A percentile compares a stretch with the other conserved stretches of the same genome.
Evolutionary conservation across 257 asterid genomes (phyloP).

Genomic region (Lycium barbarum): DNA sequence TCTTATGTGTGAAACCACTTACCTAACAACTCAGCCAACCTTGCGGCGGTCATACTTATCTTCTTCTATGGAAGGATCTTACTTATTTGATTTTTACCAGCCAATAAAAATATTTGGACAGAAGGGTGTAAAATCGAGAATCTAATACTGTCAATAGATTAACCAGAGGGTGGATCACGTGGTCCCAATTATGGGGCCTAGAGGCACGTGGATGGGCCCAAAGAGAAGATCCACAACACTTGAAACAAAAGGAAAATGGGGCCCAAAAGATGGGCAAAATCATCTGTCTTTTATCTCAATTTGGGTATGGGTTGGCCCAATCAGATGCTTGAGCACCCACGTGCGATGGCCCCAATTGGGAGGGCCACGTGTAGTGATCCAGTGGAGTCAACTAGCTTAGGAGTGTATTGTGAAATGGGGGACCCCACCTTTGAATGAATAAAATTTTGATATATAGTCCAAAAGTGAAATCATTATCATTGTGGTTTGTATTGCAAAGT

Average conservation of each 20-base stretch:
- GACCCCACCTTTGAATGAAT: not conserved
- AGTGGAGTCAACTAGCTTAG: not conserved
- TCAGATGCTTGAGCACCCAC: not conserved
- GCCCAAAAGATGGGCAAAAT: slow-evolving; percentile 25
- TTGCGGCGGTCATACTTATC: too few relatives aligned
- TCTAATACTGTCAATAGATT: not conserved
- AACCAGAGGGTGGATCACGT: not conserved
- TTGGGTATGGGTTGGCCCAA: slow-evolving; percentile 25
- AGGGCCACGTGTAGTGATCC: not conserved
- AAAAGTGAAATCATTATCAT: too few relatives aligned
- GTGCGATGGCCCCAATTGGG: not conserved
- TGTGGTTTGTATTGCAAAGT: too few relatives aligned
- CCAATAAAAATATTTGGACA: not conserved
- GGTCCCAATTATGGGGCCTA: not conserved
- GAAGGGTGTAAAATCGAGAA: not conserved
- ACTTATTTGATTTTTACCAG: too few relatives aligned
- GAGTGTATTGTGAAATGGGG: not conserved
- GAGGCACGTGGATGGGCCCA: slow-evolving; percentile 2
- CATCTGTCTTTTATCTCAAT: not conserved
- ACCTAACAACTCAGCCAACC: too few relatives aligned
- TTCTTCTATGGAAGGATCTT: too few relatives aligned
- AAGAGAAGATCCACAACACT: not conserved
- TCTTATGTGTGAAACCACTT: too few relatives aligned
- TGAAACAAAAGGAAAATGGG: not conserved
- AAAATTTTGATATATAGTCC: not conserved